These are phyloP conservation scores for Claviceps pusilla DNA, from an alignment of 2,329 filamentous ascomycete species.

Conservation along the genomic window DNA sequence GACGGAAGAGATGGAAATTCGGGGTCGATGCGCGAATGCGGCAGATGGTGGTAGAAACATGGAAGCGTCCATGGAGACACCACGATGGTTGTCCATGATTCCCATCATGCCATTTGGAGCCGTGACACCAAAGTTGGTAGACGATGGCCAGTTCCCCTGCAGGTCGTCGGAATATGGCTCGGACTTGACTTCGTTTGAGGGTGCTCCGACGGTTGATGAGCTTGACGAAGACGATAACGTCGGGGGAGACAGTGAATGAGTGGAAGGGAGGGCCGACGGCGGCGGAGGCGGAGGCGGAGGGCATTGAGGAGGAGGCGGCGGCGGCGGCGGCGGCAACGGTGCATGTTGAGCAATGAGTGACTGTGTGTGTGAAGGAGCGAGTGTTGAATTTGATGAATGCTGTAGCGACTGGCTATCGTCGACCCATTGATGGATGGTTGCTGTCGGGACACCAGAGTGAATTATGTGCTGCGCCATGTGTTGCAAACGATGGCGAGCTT, in stretches of 20 bases:
- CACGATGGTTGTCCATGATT: conserved; percentile 2
- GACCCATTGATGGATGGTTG: conserved; percentile 26
- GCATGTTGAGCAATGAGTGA: conserved; percentile 12
- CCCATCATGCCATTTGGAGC: conserved; percentile 4
- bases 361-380: conserved; percentile 7
- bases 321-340: conserved; percentile 13
- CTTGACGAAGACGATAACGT: conserved; percentile 6
- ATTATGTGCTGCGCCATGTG: conserved; percentile 30
- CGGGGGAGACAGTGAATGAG: conserved; percentile 8
- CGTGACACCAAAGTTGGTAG: conserved; percentile 3
- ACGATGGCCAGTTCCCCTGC: conserved; percentile 11
- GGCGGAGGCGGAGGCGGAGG: conserved; percentile 20
- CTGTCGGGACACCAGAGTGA: conserved; percentile 29
- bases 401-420: conserved; percentile 22
- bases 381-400: conserved; percentile 10
- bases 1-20: conserved; percentile 34
- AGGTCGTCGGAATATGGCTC: conserved; percentile 16
- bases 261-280: conserved; percentile 11
- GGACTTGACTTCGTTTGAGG: conserved; percentile 15
- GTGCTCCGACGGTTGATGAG: conserved; percentile 9
- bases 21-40: conserved; percentile 26
- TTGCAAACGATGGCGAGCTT: conserved; percentile 31
- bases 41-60: conserved; percentile 22
- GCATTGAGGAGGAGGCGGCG: conserved; percentile 6
- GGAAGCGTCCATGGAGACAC: conserved; percentile 8